Conservation (phyloP, 352 stramenopile genomes). For the Globisporangium camurandrum region DNA sequence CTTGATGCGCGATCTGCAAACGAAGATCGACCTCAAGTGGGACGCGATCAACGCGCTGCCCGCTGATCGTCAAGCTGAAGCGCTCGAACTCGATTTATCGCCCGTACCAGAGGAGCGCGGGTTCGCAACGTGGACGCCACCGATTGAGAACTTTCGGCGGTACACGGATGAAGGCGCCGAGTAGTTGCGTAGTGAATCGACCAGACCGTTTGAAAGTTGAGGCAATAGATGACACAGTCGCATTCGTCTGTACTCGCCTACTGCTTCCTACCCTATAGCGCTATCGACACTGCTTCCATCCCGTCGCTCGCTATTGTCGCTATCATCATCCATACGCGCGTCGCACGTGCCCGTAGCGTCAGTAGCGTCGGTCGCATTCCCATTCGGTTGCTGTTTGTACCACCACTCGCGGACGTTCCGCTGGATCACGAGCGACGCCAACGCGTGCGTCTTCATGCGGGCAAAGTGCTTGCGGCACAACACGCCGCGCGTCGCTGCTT, state of each 20-base stretch:
- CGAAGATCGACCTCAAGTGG: constrained; percentile 90
- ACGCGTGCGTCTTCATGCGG: constrained; percentile 76
- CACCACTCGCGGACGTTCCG: constrained; percentile 82
- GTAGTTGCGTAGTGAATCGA: constrained; percentile 5
- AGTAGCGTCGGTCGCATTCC: constrained; percentile 4
- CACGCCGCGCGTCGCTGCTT: constrained; percentile 74
- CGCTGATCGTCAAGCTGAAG: constrained; percentile 68
- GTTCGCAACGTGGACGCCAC: constrained; percentile 83
- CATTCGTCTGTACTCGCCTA: too few relatives aligned
- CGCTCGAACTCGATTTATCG: constrained; percentile 58
- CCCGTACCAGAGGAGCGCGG: constrained; percentile 54
- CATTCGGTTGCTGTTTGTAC: constrained; percentile 42
- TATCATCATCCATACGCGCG: not conserved
- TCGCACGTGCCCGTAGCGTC: not conserved
- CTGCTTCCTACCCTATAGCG: too few relatives aligned
- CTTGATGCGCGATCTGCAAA: constrained; percentile 84
- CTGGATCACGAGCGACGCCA: constrained; percentile 81
- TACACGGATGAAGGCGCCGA: constrained; percentile 61
- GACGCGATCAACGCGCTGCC: constrained; percentile 85
- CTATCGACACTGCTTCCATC: too few relatives aligned
- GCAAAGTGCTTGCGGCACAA: constrained; percentile 84
- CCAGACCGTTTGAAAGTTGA: too few relatives aligned
- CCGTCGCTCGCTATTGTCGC: not conserved
- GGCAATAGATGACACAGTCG: too few relatives aligned
- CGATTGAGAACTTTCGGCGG: constrained; percentile 81